phyloP scores from a whole-genome alignment of 1,139 yeast species.

The Yamadazyma aaseri region DNA sequence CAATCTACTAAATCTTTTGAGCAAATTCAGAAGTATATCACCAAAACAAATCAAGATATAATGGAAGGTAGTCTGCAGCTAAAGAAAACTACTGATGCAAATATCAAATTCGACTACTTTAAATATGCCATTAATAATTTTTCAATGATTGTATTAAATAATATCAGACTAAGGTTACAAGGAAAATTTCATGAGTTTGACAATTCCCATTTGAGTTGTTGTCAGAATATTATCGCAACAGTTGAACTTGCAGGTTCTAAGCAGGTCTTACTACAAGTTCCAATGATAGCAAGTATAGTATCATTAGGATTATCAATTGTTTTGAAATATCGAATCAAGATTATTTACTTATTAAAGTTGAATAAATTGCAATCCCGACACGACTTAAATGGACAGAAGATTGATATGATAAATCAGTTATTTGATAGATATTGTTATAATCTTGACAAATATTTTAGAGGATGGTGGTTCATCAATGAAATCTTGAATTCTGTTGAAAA shows the following conservation, averaged over 20 bases:
- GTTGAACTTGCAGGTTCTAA: neutral
- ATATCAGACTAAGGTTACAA: neutral
- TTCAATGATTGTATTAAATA: slow-evolving; percentile 2
- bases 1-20: slow-evolving; percentile 1
- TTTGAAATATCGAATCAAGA: slow-evolving; percentile 15
- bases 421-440: slow-evolving; percentile 11
- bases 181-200: slow-evolving; percentile 3
- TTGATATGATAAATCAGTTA: slow-evolving; percentile 6
- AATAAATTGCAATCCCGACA: slow-evolving; percentile 7
- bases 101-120: neutral
- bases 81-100: neutral
- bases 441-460: slow-evolving; percentile 10
- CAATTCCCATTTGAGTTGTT: slow-evolving; percentile 4
- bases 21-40: slow-evolving; percentile 1
- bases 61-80: neutral
- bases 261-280: slow-evolving; percentile 9
- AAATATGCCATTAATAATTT: slow-evolving; percentile 2
- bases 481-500: slow-evolving; percentile 12
- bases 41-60: neutral
- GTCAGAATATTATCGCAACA: slow-evolving; percentile 1
- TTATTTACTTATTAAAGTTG: slow-evolving; percentile 12
- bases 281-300: slow-evolving; percentile 12
- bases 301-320: slow-evolving; percentile 12
- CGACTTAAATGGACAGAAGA: slow-evolving; percentile 9
- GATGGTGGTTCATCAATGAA: slow-evolving; percentile 23